phyloP scores from a whole-genome alignment of 2,329 filamentous ascomycete genomes.

The Neospermospora avenae region DNA sequence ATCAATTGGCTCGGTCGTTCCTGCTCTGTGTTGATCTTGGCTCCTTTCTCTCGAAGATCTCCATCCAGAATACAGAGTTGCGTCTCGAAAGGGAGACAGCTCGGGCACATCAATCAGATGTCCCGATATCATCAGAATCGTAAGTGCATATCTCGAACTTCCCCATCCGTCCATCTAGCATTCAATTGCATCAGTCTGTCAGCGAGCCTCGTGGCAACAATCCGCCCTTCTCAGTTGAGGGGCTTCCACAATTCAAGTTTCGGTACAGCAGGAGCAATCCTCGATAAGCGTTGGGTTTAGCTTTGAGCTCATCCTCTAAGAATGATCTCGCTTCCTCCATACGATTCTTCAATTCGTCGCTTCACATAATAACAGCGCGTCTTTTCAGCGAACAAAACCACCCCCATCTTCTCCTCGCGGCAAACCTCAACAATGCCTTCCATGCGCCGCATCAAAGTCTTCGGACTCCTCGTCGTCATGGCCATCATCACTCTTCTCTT shows the following conservation, averaged over 20 bases:
- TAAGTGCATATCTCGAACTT: not conserved
- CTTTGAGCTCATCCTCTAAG: not conserved
- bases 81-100: not conserved
- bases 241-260: not conserved
- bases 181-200: not conserved
- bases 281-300: not conserved
- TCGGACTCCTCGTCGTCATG: constrained; percentile 62
- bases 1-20: not conserved
- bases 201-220: not conserved
- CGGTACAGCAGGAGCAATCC: not conserved
- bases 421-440: constrained; percentile 55
- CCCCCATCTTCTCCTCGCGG: constrained; percentile 19
- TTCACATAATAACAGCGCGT: not conserved
- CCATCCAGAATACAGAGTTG: not conserved
- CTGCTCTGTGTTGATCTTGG: constrained; percentile 2
- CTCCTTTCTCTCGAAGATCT: not conserved
- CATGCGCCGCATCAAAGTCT: constrained; percentile 64
- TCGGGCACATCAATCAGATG: not conserved
- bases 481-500: constrained; percentile 68
- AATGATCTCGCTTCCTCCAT: not conserved
- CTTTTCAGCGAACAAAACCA: constrained; percentile 16
- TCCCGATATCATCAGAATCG: constrained; percentile 5
- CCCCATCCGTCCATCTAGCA: not conserved
- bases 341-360: not conserved
- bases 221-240: not conserved